Evolutionary conservation across 169 alveolate genomes (phyloP).

Genomic region (Plasmodium ovale): DNA sequence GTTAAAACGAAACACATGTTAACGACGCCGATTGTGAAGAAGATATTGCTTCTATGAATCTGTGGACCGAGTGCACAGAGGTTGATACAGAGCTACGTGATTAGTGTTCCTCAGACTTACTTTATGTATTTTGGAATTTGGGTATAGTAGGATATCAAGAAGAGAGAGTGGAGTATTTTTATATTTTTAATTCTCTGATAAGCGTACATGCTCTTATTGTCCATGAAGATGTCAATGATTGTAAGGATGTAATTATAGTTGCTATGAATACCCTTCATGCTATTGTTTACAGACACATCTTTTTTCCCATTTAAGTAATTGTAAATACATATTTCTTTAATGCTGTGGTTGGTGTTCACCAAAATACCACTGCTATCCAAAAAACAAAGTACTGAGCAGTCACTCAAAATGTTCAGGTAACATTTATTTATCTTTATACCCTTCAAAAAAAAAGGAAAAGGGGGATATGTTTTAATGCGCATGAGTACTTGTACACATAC

Average conservation of each 20-base stretch:
- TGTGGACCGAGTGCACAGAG: too few species aligned
- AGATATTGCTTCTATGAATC: too few species aligned
- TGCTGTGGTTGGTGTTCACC: conserved; percentile 37
- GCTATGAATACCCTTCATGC: conserved; percentile 7
- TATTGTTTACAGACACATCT: conserved; percentile 6
- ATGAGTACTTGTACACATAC: not conserved
- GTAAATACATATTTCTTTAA: conserved; percentile 62
- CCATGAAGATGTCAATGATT: conserved; percentile 58
- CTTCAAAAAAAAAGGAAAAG: conserved; percentile 20
- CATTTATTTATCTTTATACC: conserved; percentile 53
- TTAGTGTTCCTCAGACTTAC: conserved; percentile 1
- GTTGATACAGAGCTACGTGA: too few species aligned
- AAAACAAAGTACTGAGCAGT: conserved; percentile 63
- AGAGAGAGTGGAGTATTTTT: conserved; percentile 40
- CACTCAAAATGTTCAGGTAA: conserved; percentile 46
- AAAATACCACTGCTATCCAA: conserved; percentile 50
- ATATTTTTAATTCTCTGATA: conserved; percentile 51
- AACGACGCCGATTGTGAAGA: too few species aligned
- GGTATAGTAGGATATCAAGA: conserved; percentile 53
- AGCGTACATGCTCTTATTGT: conserved; percentile 68
- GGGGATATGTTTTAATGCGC: not conserved
- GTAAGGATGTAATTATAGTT: conserved; percentile 45
- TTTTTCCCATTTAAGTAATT: conserved; percentile 27
- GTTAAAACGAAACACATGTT: not conserved
- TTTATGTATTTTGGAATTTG: conserved; percentile 41